Percentiles rank a stretch among this genome's conserved stretches.
Conservation (phyloP, 2,329 filamentous ascomycete species). For the Hypoxylon sp. region DNA sequence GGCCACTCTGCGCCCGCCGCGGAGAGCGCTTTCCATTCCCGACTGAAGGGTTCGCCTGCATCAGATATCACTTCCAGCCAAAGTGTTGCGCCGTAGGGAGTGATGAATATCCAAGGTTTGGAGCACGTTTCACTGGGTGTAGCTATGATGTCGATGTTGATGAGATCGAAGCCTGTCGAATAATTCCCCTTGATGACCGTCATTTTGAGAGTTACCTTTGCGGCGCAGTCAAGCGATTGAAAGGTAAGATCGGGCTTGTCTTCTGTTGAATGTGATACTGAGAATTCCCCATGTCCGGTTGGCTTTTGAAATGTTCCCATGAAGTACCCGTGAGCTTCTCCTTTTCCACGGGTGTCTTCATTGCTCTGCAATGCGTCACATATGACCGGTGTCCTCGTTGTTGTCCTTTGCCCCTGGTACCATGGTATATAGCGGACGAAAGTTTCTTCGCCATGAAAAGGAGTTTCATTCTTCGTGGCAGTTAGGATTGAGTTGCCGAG, state of each 20-base stretch:
- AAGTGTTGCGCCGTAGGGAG: constrained; percentile 22
- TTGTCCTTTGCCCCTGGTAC: constrained; percentile 12
- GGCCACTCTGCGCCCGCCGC: constrained; percentile 9
- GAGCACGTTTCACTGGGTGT: constrained; percentile 14
- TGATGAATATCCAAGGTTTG: constrained; percentile 26
- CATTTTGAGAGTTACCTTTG: constrained; percentile 14
- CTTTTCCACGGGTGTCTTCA: background rate
- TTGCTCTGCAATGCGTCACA: background rate
- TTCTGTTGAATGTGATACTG: background rate
- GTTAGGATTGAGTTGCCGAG: constrained; percentile 20
- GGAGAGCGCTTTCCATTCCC: constrained; percentile 21
- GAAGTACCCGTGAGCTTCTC: constrained; percentile 9
- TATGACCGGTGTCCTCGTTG: background rate
- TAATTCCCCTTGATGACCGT: constrained; percentile 16
- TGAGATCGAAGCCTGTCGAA: constrained; percentile 21
- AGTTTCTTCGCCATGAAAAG: constrained; percentile 6
- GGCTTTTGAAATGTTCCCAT: constrained; percentile 11
- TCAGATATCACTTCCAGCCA: constrained; percentile 21
- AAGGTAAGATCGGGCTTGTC: constrained; percentile 7
- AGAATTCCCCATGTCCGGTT: background rate
- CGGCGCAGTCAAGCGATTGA: constrained; percentile 11
- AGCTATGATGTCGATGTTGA: constrained; percentile 20
- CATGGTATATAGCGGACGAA: constrained; percentile 23
- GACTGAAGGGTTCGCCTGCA: background rate
- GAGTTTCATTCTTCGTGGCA: constrained; percentile 12